These are phyloP conservation scores for Emmonsiellopsis sp. DNA, from an alignment of 2,329 filamentous ascomycete species.

Conservation along the genomic window DNA sequence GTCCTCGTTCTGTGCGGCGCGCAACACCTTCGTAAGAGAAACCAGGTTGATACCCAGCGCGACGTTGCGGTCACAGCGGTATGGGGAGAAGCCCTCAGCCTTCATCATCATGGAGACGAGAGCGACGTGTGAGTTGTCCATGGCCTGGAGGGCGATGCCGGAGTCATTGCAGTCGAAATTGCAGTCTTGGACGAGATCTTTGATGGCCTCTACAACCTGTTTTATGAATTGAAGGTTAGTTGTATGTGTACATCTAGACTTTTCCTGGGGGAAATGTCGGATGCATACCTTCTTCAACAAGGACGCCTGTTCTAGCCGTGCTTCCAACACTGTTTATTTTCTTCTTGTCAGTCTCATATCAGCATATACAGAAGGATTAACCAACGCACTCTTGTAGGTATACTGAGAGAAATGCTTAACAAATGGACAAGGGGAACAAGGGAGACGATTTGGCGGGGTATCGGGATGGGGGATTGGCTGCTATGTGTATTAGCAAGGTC, in stretches of 20 bases:
- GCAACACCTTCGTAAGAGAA: conserved; percentile 94
- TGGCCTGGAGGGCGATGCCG: conserved; percentile 93
- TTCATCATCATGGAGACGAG: conserved; percentile 98
- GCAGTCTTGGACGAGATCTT: conserved; percentile 98
- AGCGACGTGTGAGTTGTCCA: conserved; percentile 99
- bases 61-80: conserved; percentile 98
- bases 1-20: conserved; percentile 87
- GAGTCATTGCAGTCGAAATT: conserved; percentile 99
- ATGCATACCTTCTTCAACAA: conserved; percentile 80
- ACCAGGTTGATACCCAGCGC: conserved; percentile 94
- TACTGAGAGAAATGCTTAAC: not conserved
- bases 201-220: conserved; percentile 96
- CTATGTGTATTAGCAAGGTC: not conserved
- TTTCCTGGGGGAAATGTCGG: conserved; percentile 10
- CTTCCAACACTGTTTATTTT: conserved; percentile 67
- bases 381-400: conserved; percentile 22
- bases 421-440: not conserved
- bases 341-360: not conserved
- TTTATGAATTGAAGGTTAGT: conserved; percentile 6
- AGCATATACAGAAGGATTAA: not conserved
- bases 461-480: not conserved
- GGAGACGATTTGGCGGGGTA: not conserved
- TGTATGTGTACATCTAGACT: not conserved
- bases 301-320: conserved; percentile 86
- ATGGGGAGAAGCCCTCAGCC: conserved; percentile 86